Evolutionary conservation across 2,329 filamentous ascomycete genomes (phyloP).

Genomic region (Thelonectria rubi): DNA sequence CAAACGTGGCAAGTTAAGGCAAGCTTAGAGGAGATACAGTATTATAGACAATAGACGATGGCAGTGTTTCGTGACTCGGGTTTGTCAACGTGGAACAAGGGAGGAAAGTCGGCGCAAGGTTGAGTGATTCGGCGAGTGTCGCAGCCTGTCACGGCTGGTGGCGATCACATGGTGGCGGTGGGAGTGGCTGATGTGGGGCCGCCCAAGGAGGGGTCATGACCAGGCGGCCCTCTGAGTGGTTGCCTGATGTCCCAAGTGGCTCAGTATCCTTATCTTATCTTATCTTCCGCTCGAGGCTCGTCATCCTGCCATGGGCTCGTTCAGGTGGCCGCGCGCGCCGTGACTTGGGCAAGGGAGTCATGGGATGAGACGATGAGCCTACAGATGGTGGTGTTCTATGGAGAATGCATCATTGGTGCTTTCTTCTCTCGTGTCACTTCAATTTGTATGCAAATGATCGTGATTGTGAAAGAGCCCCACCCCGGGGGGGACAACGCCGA

Average conservation of each 20-base stretch:
- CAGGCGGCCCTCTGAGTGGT: constrained; percentile 5
- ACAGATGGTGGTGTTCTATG: no score
- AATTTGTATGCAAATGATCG: no score
- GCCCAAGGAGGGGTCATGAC: constrained; percentile 7
- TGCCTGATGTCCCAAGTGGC: neutral
- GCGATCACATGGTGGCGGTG: constrained; percentile 45
- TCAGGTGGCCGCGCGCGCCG: constrained; percentile 2
- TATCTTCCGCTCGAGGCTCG: constrained; percentile 12
- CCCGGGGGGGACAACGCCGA: no score
- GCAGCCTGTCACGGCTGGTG: constrained; percentile 23
- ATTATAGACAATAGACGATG: neutral
- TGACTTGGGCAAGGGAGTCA: neutral
- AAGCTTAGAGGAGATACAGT: neutral
- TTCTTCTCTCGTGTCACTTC: no score
- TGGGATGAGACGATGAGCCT: no score
- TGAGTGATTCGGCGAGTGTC: constrained; percentile 18
- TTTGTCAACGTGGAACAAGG: constrained; percentile 19
- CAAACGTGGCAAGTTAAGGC: neutral
- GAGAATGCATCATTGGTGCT: no score
- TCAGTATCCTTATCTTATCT: constrained; percentile 23
- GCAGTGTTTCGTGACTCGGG: constrained; percentile 2
- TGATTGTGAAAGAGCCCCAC: no score
- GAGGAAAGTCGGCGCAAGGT: constrained; percentile 21
- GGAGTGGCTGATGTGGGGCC: constrained; percentile 33
- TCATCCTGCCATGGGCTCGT: constrained; percentile 15